These are phyloP conservation scores for Actinomortierella wolfii DNA, from an alignment of 371 early-diverging fungal species.

Conservation along the genomic window DNA sequence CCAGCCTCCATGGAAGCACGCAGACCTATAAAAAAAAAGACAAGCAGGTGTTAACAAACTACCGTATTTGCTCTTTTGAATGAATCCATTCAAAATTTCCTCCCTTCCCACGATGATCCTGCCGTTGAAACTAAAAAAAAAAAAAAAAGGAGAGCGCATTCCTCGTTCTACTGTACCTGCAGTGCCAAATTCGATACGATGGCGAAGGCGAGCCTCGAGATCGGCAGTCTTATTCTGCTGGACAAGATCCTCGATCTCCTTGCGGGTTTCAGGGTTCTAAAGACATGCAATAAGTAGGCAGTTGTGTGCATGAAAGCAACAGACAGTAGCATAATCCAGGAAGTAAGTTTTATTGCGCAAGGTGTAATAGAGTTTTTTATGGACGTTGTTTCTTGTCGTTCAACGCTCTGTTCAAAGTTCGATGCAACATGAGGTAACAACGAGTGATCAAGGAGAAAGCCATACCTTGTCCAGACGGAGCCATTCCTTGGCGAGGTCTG, in stretches of 20 bases:
- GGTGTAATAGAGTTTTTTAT: too few relatives aligned
- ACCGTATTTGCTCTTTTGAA: not conserved
- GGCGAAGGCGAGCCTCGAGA: constrained; percentile 68
- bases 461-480: constrained; percentile 73
- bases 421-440: not conserved
- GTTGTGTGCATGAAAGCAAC: not conserved
- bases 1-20: constrained; percentile 95
- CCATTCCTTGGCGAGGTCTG: constrained; percentile 59
- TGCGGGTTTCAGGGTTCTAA: constrained; percentile 73
- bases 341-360: too few relatives aligned
- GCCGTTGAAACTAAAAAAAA: not conserved
- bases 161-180: constrained; percentile 59
- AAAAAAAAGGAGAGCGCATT: constrained; percentile 1
- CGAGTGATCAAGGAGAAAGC: not conserved
- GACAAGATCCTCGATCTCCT: constrained; percentile 61
- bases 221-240: constrained; percentile 57
- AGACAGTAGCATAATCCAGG: not conserved
- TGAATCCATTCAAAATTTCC: too few relatives aligned
- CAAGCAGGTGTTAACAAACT: not conserved
- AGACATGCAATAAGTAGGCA: not conserved
- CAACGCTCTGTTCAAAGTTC: not conserved
- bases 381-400: not conserved
- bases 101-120: not conserved
- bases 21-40: constrained; percentile 60
- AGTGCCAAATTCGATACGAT: constrained; percentile 89